These are phyloP conservation scores for Triticum dicoccoides DNA, from an alignment of 176 grass and related monocot genomes.

Conservation along the genomic window DNA sequence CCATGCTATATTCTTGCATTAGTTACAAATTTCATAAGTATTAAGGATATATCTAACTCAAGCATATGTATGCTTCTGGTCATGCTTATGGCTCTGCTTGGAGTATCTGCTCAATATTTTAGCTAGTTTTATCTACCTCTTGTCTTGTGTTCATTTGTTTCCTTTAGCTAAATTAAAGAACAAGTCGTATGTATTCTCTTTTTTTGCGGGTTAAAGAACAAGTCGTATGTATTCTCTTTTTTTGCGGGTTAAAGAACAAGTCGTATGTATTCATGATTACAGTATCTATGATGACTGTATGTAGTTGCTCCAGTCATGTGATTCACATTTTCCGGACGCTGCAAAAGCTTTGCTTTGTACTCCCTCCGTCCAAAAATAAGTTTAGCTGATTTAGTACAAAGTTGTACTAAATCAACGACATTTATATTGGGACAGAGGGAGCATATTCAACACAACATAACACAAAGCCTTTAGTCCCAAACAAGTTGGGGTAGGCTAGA, in stretches of 20 bases:
- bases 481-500: too few species aligned
- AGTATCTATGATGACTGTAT: background rate
- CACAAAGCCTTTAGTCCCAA: too few species aligned
- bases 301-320: background rate
- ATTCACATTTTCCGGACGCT: background rate
- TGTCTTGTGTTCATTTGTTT: background rate
- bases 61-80: background rate
- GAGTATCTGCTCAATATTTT: background rate
- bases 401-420: too few species aligned
- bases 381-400: too few species aligned
- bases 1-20: background rate
- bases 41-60: background rate
- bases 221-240: background rate
- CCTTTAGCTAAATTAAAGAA: background rate
- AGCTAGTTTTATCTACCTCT: background rate
- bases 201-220: too few species aligned
- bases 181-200: background rate
- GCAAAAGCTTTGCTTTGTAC: background rate
- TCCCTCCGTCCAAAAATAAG: too few species aligned
- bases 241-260: too few species aligned
- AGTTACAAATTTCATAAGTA: background rate
- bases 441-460: too few species aligned
- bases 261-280: background rate
- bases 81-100: background rate
- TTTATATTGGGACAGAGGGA: too few species aligned